phyloP scores from a whole-genome alignment of 805 yeast species.

The Maudiozyma serrabonitensis region DNA sequence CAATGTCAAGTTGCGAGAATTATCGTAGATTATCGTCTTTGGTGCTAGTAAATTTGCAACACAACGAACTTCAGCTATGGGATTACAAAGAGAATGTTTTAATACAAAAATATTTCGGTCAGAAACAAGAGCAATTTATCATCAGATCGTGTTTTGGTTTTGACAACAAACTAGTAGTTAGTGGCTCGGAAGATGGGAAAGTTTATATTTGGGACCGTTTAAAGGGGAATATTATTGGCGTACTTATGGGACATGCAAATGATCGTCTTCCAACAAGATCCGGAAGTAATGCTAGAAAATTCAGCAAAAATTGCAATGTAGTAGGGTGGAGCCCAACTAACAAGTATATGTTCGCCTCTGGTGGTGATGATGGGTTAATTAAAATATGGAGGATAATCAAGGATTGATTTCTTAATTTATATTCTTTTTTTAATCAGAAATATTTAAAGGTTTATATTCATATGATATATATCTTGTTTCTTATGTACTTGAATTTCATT shows the following conservation, averaged over 20 bases:
- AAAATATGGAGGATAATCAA: slow-evolving; percentile 52
- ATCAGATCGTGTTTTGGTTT: slow-evolving; percentile 71
- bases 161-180: slow-evolving; percentile 58
- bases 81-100: slow-evolving; percentile 51
- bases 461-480: background rate
- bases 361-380: slow-evolving; percentile 71
- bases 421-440: background rate
- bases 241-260: slow-evolving; percentile 21
- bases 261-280: slow-evolving; percentile 7
- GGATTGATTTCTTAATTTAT: slow-evolving; percentile 2
- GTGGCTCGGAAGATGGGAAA: slow-evolving; percentile 77
- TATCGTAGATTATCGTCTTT: slow-evolving; percentile 17
- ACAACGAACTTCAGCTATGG: slow-evolving; percentile 78
- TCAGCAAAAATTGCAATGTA: slow-evolving; percentile 46
- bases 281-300: slow-evolving; percentile 11
- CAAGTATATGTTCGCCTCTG: slow-evolving; percentile 58
- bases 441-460: background rate
- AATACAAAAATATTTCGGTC: slow-evolving; percentile 59
- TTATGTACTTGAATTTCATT: background rate
- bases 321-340: slow-evolving; percentile 61
- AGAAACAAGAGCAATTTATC: slow-evolving; percentile 57
- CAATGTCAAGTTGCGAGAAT: slow-evolving; percentile 18
- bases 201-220: slow-evolving; percentile 70
- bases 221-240: slow-evolving; percentile 53
- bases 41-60: slow-evolving; percentile 53